Percentiles rank a stretch among this genome's conserved stretches.
Conservation (phyloP, 305 asterid genomes). For the Plantago coronopus region DNA sequence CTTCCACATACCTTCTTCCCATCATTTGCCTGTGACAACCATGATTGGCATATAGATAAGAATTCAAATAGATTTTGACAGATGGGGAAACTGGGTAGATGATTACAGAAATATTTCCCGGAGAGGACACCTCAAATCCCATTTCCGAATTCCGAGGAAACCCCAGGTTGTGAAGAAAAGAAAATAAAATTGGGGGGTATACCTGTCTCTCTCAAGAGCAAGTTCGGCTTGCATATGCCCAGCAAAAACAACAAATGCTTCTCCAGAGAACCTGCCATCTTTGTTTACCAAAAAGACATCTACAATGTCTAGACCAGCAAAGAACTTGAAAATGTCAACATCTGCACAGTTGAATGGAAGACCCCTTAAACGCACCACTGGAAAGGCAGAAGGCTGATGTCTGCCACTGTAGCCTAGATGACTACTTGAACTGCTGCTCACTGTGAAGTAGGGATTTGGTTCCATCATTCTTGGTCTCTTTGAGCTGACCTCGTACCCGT, state of each 20-base stretch:
- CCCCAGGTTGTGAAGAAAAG: too few species aligned
- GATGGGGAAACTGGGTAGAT: background rate
- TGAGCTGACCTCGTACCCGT: slow-evolving; percentile 99
- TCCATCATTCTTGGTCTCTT: slow-evolving; percentile 99
- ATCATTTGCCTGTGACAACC: slow-evolving; percentile 50
- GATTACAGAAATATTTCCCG: too few species aligned
- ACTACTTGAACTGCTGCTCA: slow-evolving; percentile 64
- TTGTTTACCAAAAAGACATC: slow-evolving; percentile 78
- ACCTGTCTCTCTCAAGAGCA: slow-evolving; percentile 67
- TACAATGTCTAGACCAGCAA: slow-evolving; percentile 79
- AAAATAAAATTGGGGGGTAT: background rate
- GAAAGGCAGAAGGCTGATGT: slow-evolving; percentile 50
- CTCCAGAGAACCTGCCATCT: slow-evolving; percentile 82
- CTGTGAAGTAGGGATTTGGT: slow-evolving; percentile 99
- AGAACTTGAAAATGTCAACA: slow-evolving; percentile 69
- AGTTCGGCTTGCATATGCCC: slow-evolving; percentile 73
- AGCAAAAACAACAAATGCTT: slow-evolving; percentile 81
- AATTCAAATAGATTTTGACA: background rate
- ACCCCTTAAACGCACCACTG: slow-evolving; percentile 86
- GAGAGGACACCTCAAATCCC: too few species aligned
- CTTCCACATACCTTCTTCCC: slow-evolving; percentile 92
- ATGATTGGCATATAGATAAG: background rate
- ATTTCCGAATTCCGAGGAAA: too few species aligned
- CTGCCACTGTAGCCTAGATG: slow-evolving; percentile 54
- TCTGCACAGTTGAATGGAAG: slow-evolving; percentile 87